Evolutionary conservation across 2,329 filamentous ascomycete species (phyloP).

Genomic region (Emmonsiellopsis sp.): DNA sequence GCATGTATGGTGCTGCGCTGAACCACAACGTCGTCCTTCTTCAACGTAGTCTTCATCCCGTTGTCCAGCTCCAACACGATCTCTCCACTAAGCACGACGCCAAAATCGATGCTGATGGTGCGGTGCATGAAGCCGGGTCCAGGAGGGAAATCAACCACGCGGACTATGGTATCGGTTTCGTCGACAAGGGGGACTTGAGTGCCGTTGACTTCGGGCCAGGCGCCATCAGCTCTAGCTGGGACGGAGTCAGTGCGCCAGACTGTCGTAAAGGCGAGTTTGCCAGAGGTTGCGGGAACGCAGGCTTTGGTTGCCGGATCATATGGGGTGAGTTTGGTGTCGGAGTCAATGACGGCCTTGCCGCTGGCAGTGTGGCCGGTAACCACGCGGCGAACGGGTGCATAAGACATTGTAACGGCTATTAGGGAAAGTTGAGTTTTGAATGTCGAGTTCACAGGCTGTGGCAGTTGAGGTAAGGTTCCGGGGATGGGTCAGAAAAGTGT

Average conservation of each 20-base stretch:
- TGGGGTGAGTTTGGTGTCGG: slow-evolving; percentile 17
- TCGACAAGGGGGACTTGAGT: slow-evolving; percentile 16
- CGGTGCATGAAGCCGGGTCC: slow-evolving; percentile 17
- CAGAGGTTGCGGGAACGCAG: slow-evolving; percentile 8
- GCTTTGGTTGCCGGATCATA: slow-evolving; percentile 12
- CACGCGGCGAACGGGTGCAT: slow-evolving; percentile 14
- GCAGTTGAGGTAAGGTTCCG: too few relatives aligned
- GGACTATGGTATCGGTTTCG: slow-evolving; percentile 13
- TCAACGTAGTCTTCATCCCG: slow-evolving; percentile 18
- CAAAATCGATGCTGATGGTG: slow-evolving; percentile 22
- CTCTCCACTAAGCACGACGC: slow-evolving; percentile 21
- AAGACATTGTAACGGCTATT: slow-evolving; percentile 3
- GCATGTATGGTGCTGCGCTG: slow-evolving; percentile 21
- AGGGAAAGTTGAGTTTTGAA: background rate
- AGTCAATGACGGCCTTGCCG: slow-evolving; percentile 20
- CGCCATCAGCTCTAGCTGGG: slow-evolving; percentile 14
- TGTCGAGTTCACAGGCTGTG: background rate
- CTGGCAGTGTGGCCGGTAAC: slow-evolving; percentile 19
- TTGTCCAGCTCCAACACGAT: slow-evolving; percentile 22
- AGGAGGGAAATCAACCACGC: slow-evolving; percentile 21
- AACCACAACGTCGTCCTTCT: slow-evolving; percentile 21
- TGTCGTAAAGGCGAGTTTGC: slow-evolving; percentile 17
- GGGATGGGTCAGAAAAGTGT: too few relatives aligned
- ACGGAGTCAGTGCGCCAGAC: slow-evolving; percentile 17
- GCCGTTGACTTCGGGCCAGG: slow-evolving; percentile 17